Evolutionary conservation across 495 filamentous ascomycete species (phyloP), one percentile per base, ranked within the genome.

Genomic region (Hypomontagnella submonticulosa): DNA sequence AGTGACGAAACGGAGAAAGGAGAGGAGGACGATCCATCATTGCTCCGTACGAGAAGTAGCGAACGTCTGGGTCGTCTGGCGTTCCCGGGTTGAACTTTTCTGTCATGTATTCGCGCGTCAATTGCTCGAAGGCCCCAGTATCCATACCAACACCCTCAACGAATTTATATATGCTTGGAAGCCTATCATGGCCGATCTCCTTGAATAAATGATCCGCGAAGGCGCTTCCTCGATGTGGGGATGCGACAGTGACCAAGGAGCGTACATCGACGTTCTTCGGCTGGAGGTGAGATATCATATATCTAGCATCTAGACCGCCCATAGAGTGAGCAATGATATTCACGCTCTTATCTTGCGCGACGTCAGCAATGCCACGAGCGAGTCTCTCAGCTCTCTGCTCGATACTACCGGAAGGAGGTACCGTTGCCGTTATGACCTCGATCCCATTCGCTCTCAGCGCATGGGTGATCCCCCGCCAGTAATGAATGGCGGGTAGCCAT

Each of bases 31-130:
- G 74, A 15, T 88, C 75, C 30, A 91, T 80, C 57, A 81, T 85
- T 32, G 95, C 95, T 1, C 95, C 94, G 69, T 97, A 97, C 12
- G 92, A 96, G 74, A 92, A 97, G 73, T 97, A 97, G 78, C 84
- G 80, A n/a, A 96, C 88, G n/a, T 77, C 79, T 11, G 87, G 81
- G 9, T 86, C 75, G 75, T 99, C 87, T 4, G 89, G 92, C 0
- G 90, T 91, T 12, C 79, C 82, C 0, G 89, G 88, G 67, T 97
- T 99, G 81, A 99, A 99, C 7, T 83, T 82, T 15, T 90, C 83
- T 8, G 72, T 59, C 92, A 97, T 96, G 76, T 97, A 96, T 57
- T 80, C 78, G 10, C 82, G 83, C 0, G 94, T 97, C 18, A 99
- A 76, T 75, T 99, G 93, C 19, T 80, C 77, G 74, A 97, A 99